Conservation (phyloP, 805 yeast species). For the Saccharomyces cerevisiae region DNA sequence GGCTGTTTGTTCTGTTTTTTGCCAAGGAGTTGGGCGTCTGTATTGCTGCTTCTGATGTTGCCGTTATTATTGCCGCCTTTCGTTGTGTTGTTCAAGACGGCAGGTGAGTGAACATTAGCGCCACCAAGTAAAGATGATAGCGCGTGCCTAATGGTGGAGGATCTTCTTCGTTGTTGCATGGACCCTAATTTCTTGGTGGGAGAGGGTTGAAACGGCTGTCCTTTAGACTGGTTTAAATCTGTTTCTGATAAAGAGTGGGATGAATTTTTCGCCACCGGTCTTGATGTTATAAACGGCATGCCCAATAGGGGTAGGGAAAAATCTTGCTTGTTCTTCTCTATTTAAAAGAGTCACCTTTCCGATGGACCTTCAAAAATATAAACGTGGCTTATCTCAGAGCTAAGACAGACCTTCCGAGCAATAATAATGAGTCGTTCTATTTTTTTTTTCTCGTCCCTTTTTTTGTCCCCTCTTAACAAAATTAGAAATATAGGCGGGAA, state of each 20-base stretch:
- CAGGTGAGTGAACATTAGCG: not conserved
- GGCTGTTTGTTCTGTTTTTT: not conserved
- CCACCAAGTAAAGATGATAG: conserved; percentile 17
- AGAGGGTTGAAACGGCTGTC: not conserved
- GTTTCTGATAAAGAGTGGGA: not conserved
- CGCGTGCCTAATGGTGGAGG: conserved; percentile 22
- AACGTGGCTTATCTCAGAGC: not conserved
- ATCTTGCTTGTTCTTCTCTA: not conserved
- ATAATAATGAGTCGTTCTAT: not conserved
- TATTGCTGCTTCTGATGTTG: not conserved
- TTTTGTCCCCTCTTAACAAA: not conserved
- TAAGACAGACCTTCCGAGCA: not conserved
- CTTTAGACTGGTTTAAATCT: not conserved
- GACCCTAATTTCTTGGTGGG: conserved; percentile 1
- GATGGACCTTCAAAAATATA: not conserved
- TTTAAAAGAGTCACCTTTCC: not conserved
- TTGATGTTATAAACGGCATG: not conserved
- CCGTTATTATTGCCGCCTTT: not conserved
- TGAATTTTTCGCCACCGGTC: not conserved
- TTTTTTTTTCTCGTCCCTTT: not conserved
- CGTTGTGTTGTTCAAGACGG: not conserved
- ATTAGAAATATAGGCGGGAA: not conserved
- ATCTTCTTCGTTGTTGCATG: conserved; percentile 9
- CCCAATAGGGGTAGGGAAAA: not conserved
- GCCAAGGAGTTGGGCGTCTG: not conserved